A percentile compares a stretch with the other conserved stretches of the same genome.
phyloP scores from a whole-genome alignment of 768 basidiomycete genomes.

The Lactifluus volemus region DNA sequence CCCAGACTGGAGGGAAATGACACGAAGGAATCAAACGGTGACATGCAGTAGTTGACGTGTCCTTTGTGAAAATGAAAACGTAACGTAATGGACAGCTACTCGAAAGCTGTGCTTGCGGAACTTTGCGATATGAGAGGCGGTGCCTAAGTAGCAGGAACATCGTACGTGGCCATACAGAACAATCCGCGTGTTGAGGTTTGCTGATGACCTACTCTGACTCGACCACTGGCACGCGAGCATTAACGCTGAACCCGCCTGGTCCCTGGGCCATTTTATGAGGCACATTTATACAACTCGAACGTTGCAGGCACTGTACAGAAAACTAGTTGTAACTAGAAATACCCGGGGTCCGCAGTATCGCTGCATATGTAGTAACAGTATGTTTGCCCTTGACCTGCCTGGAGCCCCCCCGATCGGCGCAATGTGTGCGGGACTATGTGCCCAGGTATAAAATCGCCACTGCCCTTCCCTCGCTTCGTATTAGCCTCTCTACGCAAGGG shows the following conservation, averaged over 20 bases:
- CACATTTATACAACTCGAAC: too few species aligned
- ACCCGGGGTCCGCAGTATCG: background rate
- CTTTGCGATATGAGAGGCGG: background rate
- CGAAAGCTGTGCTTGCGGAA: background rate
- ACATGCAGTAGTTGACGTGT: slow-evolving; percentile 1
- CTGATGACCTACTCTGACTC: too few species aligned
- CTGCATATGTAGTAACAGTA: background rate
- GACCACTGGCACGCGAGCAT: too few species aligned
- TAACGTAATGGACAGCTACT: background rate
- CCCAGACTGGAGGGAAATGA: background rate
- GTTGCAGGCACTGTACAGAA: too few species aligned
- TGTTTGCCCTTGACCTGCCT: background rate
- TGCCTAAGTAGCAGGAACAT: background rate
- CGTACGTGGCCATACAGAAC: background rate
- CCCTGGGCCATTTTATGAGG: too few species aligned
- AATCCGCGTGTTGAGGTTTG: too few species aligned
- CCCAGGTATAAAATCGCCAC: background rate
- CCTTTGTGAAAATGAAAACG: background rate
- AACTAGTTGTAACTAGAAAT: background rate
- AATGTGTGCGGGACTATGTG: background rate
- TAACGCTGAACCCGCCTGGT: too few species aligned
- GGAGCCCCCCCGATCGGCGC: background rate
- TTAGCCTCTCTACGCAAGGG: background rate
- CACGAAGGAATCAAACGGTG: background rate
- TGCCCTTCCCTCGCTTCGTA: background rate